Evolutionary conservation across 2,329 filamentous ascomycete genomes (phyloP).

Genomic region (Pseudogymnoascus verrucosus): DNA sequence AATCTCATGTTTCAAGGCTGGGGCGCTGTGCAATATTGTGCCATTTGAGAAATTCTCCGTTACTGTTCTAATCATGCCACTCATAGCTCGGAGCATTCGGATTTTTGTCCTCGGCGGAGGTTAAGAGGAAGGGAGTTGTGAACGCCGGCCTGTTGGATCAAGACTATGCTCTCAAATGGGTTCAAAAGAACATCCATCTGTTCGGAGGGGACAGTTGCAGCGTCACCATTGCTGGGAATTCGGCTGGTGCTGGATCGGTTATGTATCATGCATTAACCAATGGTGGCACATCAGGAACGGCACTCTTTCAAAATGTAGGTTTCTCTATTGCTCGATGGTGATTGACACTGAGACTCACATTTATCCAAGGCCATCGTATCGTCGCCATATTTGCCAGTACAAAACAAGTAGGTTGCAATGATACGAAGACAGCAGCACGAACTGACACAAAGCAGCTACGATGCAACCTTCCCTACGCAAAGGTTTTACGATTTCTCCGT

Average conservation of each 20-base stretch:
- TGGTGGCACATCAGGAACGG: conserved; percentile 1
- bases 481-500: conserved; percentile 36
- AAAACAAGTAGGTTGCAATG: not conserved
- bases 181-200: conserved; percentile 41
- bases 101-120: conserved; percentile 39
- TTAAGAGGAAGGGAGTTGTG: conserved; percentile 32
- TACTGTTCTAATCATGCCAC: not conserved
- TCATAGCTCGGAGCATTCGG: conserved; percentile 37
- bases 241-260: conserved; percentile 43
- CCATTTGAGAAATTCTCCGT: not conserved
- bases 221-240: conserved; percentile 47
- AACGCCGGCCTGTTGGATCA: conserved; percentile 50
- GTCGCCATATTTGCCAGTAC: not conserved
- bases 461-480: conserved; percentile 37
- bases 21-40: no score
- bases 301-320: conserved; percentile 16
- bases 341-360: not conserved
- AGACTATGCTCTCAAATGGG: conserved; percentile 43
- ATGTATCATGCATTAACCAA: conserved; percentile 35
- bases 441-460: conserved; percentile 44
- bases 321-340: conserved; percentile 20
- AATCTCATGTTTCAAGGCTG: not conserved
- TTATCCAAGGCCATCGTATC: not conserved
- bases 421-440: conserved; percentile 24
- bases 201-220: conserved; percentile 45